Percentiles rank a stretch among this genome's conserved stretches.
These are phyloP conservation scores for Glycine soja DNA, from an alignment of 306 rosid species.

Conservation along the genomic window DNA sequence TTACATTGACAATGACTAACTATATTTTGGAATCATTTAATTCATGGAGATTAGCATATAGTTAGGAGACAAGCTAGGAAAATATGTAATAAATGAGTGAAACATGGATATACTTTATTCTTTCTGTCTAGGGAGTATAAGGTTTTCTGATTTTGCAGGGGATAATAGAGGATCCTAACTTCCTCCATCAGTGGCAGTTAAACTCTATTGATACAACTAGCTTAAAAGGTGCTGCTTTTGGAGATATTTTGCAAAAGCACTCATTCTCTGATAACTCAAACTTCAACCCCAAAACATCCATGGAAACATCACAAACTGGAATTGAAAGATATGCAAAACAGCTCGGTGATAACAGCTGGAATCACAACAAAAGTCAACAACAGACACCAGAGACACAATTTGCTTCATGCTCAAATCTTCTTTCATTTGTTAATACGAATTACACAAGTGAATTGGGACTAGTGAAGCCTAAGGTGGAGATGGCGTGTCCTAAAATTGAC, in stretches of 20 bases:
- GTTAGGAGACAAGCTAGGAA: background rate
- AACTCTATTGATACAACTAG: conserved; percentile 61
- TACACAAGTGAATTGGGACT: conserved; percentile 60
- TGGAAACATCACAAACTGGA: conserved; percentile 50
- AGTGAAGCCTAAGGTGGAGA: conserved; percentile 76
- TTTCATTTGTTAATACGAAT: conserved; percentile 61
- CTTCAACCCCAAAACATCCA: conserved; percentile 45
- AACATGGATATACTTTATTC: background rate
- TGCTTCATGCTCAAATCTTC: conserved; percentile 55
- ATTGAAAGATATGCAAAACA: conserved; percentile 62
- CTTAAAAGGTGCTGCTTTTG: conserved; percentile 65
- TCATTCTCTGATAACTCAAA: conserved; percentile 52
- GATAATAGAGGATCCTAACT: conserved; percentile 66
- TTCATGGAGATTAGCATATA: background rate
- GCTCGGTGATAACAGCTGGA: conserved; percentile 61
- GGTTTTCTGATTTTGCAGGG: conserved; percentile 54
- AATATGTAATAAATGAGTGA: background rate
- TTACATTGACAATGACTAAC: conserved; percentile 4
- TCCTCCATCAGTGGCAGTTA: conserved; percentile 70
- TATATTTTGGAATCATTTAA: background rate
- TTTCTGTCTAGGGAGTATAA: background rate
- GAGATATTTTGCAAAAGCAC: conserved; percentile 63
- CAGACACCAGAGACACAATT: conserved; percentile 52
- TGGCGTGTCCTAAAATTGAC: conserved; percentile 46
- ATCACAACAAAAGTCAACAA: conserved; percentile 46